Base-by-base conservation (phyloP, 1,139 yeast genomes). In the Sugiyamaella sp. region DNA sequence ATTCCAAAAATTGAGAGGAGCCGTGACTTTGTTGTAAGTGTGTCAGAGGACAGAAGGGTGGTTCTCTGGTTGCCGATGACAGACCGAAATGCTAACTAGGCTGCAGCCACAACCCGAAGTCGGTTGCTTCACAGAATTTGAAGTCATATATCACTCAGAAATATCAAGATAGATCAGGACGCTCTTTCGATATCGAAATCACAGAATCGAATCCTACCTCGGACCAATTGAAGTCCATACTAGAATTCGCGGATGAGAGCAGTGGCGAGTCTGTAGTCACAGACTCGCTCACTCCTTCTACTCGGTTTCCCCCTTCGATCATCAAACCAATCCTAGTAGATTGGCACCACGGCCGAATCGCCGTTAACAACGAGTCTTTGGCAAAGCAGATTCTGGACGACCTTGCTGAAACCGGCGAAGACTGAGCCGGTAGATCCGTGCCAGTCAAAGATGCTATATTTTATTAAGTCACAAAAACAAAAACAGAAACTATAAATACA, bases 331-430 rank as follows among this genome's bases (percentile, higher is more conserved):
- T 72, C n/a, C 59, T 72, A 32, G 70, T 70, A n/a, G 68, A 69
- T 52, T 65, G 72, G 71, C 65, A 66, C 58, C 55, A 63, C 37
- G 69, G 77, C 53, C 63, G 70, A 64, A 61, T 71, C 49, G 63
- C 78, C 56, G 66, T 72, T 27, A 61, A 69, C 52, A 66, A 70
- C 59, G 74, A 73, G 17, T 74, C 74, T 22, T 67, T 78, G 42
- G 67, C 74, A 4, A 63, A 71, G 42, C 62, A 69, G 32, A 69
- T 71, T 14, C 56, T 72, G 22, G 60, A 63, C 4, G 66, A 70
- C 17, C 54, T 65, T 39, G 48, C 51, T 20, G 42, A 51, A 35
- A 14, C 19, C 14, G 53, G 39, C 10, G 49, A 43, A 33, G 46
- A 40, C 35, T 40, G 16, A 16, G 4, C 14, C 4, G 8, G 35